phyloP scores from a whole-genome alignment of 441 rosid genomes.

The Gossypium davidsonii region DNA sequence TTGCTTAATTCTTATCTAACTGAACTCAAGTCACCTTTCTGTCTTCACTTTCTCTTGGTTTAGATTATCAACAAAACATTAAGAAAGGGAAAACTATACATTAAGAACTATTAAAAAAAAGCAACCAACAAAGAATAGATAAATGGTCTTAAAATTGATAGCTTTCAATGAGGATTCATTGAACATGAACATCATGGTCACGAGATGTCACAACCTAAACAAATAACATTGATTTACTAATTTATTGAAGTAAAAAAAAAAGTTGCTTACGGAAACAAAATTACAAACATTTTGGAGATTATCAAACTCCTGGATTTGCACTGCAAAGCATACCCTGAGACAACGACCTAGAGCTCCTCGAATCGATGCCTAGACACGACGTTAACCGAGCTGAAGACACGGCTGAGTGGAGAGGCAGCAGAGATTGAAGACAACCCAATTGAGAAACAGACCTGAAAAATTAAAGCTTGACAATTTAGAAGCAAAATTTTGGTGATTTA shows the following conservation, averaged over 20 bases:
- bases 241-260: slow-evolving; percentile 19
- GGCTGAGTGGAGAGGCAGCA: slow-evolving; percentile 73
- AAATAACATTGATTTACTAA: not conserved
- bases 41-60: not conserved
- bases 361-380: slow-evolving; percentile 76
- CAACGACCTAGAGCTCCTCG: slow-evolving; percentile 65
- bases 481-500: not conserved
- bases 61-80: not conserved
- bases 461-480: slow-evolving; percentile 7
- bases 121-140: not conserved
- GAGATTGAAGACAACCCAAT: slow-evolving; percentile 68
- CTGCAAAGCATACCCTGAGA: slow-evolving; percentile 97
- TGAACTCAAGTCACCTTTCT: not conserved
- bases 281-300: slow-evolving; percentile 43
- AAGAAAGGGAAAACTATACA: not conserved
- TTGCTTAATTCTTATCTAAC: not conserved
- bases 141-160: not conserved
- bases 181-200: not conserved
- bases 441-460: slow-evolving; percentile 52
- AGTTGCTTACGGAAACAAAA: slow-evolving; percentile 69
- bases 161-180: not conserved
- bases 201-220: not conserved
- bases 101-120: not conserved
- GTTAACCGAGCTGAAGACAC: slow-evolving; percentile 81
- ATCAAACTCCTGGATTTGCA: slow-evolving; percentile 96